Evolutionary conservation across 2,329 filamentous ascomycete genomes (phyloP).

Genomic region (Pseudodiploospora longispora): DNA sequence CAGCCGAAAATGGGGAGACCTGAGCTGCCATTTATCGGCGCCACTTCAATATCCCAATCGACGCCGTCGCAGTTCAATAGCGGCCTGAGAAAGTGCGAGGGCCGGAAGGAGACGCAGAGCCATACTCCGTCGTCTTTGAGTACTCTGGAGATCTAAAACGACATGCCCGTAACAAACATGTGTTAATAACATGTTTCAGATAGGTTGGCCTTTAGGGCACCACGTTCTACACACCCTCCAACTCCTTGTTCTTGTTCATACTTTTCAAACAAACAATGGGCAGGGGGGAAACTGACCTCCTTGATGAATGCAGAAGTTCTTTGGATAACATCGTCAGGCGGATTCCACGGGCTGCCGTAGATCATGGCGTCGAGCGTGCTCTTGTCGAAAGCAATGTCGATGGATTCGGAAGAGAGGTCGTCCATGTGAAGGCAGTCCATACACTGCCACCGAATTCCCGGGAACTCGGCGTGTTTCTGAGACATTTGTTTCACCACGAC

Average conservation of each 20-base stretch:
- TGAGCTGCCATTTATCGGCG: too few species aligned
- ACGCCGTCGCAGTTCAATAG: constrained; percentile 33
- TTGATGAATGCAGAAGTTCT: constrained; percentile 41
- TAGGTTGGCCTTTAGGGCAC: too few species aligned
- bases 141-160: constrained; percentile 28
- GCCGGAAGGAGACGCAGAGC: constrained; percentile 45
- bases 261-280: too few species aligned
- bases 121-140: constrained; percentile 40
- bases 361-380: constrained; percentile 49
- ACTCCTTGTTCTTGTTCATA: too few species aligned
- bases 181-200: neutral
- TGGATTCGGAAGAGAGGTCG: constrained; percentile 26
- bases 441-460: constrained; percentile 39
- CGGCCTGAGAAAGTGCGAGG: constrained; percentile 45
- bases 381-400: constrained; percentile 53
- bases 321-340: constrained; percentile 38
- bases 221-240: too few species aligned
- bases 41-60: constrained; percentile 8
- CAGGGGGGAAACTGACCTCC: constrained; percentile 28
- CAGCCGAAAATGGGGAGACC: too few species aligned
- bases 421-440: constrained; percentile 45
- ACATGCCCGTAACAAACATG: too few species aligned
- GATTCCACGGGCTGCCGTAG: constrained; percentile 44
- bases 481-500: constrained; percentile 46
- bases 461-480: constrained; percentile 27